Percentiles rank a stretch among this genome's conserved stretches.
Conservation (phyloP, 176 grass and related monocot species). For the Thalia dealbata region DNA sequence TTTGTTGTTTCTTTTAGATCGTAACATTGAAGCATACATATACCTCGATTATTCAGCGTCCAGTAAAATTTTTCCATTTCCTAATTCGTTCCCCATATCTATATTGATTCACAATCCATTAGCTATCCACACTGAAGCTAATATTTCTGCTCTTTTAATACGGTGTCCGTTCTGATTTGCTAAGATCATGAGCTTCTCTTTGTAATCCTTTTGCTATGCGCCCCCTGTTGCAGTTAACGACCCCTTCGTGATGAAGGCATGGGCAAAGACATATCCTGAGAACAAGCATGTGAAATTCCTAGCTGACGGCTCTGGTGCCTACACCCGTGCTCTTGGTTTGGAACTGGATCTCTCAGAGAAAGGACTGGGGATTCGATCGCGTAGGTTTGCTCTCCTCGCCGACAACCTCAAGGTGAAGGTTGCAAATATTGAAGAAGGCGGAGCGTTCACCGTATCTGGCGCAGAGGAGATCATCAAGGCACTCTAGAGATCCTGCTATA, state of each 20-base stretch:
- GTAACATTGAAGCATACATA: too few species aligned
- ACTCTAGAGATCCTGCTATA: conserved; percentile 25
- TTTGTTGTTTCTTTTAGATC: too few species aligned
- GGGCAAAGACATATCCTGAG: conserved; percentile 40
- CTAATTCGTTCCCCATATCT: background rate
- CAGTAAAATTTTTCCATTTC: too few species aligned
- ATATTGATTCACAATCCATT: background rate
- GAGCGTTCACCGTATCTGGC: conserved; percentile 82
- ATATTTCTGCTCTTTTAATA: too few species aligned
- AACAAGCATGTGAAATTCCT: conserved; percentile 96
- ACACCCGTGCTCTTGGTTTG: conserved; percentile 72
- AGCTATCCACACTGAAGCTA: too few species aligned
- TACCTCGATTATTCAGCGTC: too few species aligned
- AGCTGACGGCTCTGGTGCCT: conserved; percentile 63
- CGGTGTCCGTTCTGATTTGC: background rate
- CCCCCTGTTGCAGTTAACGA: conserved; percentile 4
- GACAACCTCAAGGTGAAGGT: conserved; percentile 70
- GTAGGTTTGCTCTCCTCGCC: conserved; percentile 62
- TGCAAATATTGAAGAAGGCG: conserved; percentile 85
- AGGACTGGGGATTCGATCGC: conserved; percentile 62
- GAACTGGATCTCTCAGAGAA: conserved; percentile 87
- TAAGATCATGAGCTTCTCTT: background rate
- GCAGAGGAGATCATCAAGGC: conserved; percentile 95
- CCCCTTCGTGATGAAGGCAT: conserved; percentile 15
- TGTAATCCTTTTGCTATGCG: background rate